These are phyloP conservation scores for Allomyces macrogynus DNA, from an alignment of 192 early-diverging fungal genomes.

Conservation along the genomic window DNA sequence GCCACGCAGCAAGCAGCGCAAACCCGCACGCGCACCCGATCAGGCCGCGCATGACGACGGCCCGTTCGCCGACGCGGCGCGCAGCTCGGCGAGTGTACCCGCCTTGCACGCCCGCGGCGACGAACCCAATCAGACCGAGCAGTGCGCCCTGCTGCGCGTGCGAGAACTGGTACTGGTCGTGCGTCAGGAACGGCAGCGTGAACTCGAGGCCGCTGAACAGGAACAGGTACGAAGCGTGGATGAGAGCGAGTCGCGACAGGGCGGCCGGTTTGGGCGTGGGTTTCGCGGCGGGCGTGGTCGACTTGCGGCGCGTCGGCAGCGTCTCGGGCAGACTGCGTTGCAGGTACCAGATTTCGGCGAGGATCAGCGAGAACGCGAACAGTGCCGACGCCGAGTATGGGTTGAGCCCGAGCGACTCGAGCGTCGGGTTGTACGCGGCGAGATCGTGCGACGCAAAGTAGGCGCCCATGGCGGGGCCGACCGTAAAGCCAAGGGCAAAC, in stretches of 20 bases:
- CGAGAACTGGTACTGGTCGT: conserved; percentile 68
- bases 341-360: conserved; percentile 63
- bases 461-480: conserved; percentile 78
- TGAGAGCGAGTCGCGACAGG: conserved; percentile 25
- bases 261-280: neutral
- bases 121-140: conserved; percentile 68
- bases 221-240: conserved; percentile 78
- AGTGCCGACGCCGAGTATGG: conserved; percentile 77
- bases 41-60: conserved; percentile 61
- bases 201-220: conserved; percentile 98
- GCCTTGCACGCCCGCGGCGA: conserved; percentile 76
- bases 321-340: conserved; percentile 61
- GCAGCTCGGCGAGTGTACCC: conserved; percentile 68
- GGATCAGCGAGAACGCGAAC: conserved; percentile 62
- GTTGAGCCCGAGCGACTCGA: conserved; percentile 25
- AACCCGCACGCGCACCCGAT: conserved; percentile 42
- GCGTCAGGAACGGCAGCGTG: conserved; percentile 88
- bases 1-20: conserved; percentile 29
- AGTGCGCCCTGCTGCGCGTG: conserved; percentile 76
- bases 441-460: conserved; percentile 45
- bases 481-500: conserved; percentile 85
- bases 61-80: conserved; percentile 42
- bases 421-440: conserved; percentile 12
- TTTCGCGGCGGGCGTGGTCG: conserved; percentile 3
- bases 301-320: conserved; percentile 6